phyloP scores from a whole-genome alignment of 176 grass and related monocot genomes.

The Ensete ventricosum region DNA sequence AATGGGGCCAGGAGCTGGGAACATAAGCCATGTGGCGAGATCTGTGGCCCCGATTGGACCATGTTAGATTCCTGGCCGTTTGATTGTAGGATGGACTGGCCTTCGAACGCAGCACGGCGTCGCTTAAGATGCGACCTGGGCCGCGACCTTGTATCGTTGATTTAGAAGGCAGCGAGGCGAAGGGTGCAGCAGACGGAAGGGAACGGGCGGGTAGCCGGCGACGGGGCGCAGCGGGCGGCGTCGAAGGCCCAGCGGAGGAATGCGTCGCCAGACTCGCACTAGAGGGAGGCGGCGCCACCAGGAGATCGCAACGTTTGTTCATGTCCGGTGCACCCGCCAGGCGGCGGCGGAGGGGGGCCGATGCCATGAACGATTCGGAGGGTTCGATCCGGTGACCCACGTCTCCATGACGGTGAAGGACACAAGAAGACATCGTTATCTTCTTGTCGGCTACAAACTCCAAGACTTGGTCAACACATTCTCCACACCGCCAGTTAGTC shows the following conservation, averaged over 20 bases:
- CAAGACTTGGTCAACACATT: too few relatives aligned
- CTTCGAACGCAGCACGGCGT: too few relatives aligned
- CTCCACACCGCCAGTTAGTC: too few relatives aligned
- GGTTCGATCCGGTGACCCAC: too few relatives aligned
- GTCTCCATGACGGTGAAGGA: too few relatives aligned
- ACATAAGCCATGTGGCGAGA: background rate
- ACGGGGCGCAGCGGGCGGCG: background rate
- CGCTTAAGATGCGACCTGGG: too few relatives aligned
- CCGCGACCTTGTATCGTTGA: too few relatives aligned
- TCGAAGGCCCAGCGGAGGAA: slow-evolving; percentile 60
- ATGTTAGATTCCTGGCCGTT: too few relatives aligned
- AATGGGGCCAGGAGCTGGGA: background rate
- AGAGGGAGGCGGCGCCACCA: slow-evolving; percentile 35
- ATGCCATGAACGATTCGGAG: too few relatives aligned
- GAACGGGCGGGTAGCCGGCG: background rate
- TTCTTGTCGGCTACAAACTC: too few relatives aligned
- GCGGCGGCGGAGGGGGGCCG: background rate
- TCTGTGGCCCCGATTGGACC: background rate
- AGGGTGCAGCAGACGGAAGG: slow-evolving; percentile 7
- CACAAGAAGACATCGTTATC: too few relatives aligned
- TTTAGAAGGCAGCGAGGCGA: background rate
- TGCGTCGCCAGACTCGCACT: slow-evolving; percentile 74
- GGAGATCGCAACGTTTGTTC: slow-evolving; percentile 41
- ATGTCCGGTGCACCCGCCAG: background rate
- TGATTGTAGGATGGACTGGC: too few relatives aligned